Base-by-base conservation (phyloP, 163 green algal species). In the Smithsoniella earleae region DNA sequence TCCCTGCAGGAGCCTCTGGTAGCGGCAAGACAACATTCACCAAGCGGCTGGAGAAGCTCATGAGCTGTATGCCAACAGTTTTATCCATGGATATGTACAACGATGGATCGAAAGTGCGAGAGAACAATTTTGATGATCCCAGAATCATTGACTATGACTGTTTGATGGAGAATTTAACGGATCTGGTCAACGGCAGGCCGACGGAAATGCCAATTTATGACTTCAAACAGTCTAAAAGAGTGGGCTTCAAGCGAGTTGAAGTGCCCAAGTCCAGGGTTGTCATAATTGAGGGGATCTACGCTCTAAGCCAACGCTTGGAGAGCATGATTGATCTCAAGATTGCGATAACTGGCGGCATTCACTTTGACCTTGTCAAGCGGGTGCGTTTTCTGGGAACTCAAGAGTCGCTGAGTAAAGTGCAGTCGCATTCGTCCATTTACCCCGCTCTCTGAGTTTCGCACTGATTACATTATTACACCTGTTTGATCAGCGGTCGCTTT, bases 51-150 rank as follows among this genome's bases (percentile, higher is more conserved):
- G 79, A 86, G 46, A 80, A 74, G 55, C 90, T 98, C 73, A 92
- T 98, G 72, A 90, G 89, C 13, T 80, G 78, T 83, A 25, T 37
- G 62, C 62, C n/a, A n/a, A 79, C 82, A 0, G 46, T 96, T 3
- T 85, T 98, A 38, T 90, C 81, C 49, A 96, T 98, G 94, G 94
- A 98, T 78, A 98, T 93, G 76, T 98, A 98, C 89, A 98, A 98
- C 77, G 92, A 98, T 77, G 89, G 83, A 28, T 89, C 73, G 75
- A 91, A 92, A 73, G 77, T 96, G 8, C 88, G 97, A 38, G 92
- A 97, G 69, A 38, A 74, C 75, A 58, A 45, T 13, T 40, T 66
- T 66, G 49, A 82, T 89, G 92, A 98, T 75, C 93, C 93, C 1
- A 84, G 93, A 25, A 83, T 97, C 64, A 98, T 90, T 3, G 93